phyloP scores from a whole-genome alignment of 2,329 filamentous ascomycete genomes.

The Colletotrichum liaoningense region DNA sequence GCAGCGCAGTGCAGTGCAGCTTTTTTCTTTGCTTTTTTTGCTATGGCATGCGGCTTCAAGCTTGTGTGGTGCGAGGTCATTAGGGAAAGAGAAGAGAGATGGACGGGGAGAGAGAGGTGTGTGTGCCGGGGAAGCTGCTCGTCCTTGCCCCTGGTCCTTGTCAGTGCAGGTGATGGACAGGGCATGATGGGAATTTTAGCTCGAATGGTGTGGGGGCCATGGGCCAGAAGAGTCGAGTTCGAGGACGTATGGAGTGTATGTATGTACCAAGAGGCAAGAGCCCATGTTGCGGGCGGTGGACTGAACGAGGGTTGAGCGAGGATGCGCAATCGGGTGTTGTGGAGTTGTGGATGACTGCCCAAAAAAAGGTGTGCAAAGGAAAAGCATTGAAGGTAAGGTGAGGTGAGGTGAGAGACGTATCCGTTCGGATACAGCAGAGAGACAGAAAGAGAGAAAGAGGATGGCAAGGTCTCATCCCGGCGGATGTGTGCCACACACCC shows the following conservation, averaged over 20 bases:
- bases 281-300: constrained; percentile 3
- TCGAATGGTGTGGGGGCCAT: constrained; percentile 5
- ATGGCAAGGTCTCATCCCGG: constrained; percentile 22
- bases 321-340: not conserved
- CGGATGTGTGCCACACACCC: not conserved
- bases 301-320: not conserved
- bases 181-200: constrained; percentile 15
- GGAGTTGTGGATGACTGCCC: not conserved
- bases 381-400: not conserved
- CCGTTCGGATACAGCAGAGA: too few species aligned
- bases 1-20: not conserved
- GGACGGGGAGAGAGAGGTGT: constrained; percentile 7
- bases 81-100: not conserved
- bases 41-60: not conserved
- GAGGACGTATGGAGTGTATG: not conserved
- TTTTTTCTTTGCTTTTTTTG: constrained; percentile 1
- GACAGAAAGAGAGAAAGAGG: not conserved
- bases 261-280: not conserved
- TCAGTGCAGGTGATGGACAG: constrained; percentile 33
- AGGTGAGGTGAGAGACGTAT: constrained; percentile 22
- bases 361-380: not conserved
- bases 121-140: constrained; percentile 33
- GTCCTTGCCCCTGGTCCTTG: constrained; percentile 25
- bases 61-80: constrained; percentile 6
- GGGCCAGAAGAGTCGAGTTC: not conserved